These are phyloP conservation scores for Mesembryanthemum crystallinum DNA, from an alignment of 148 eudicot species.

Conservation along the genomic window DNA sequence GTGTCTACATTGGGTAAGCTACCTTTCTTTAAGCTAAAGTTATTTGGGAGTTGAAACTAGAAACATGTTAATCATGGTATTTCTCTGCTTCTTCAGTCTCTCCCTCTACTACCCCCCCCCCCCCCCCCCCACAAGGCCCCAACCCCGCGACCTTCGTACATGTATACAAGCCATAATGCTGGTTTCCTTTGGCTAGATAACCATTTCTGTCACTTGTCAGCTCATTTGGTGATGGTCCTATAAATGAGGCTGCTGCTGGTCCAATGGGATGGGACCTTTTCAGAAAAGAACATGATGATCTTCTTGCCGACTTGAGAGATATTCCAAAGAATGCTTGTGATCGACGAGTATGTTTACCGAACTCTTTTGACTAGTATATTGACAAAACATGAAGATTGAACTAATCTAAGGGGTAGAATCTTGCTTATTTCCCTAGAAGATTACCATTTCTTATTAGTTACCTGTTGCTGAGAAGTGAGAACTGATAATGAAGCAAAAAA, in stretches of 20 bases:
- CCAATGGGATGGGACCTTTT: conserved; percentile 80
- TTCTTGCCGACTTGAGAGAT: conserved; percentile 74
- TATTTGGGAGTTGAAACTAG: background rate
- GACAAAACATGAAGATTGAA: background rate
- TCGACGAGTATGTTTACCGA: conserved; percentile 57
- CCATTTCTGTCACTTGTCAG: conserved; percentile 32
- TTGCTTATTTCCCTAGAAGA: background rate
- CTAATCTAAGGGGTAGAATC: background rate
- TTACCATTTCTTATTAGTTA: background rate
- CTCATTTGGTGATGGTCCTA: conserved; percentile 76
- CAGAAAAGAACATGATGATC: conserved; percentile 78
- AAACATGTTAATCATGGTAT: background rate
- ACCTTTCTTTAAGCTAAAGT: background rate
- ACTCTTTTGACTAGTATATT: background rate
- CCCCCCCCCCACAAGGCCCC: background rate
- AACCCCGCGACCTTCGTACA: background rate
- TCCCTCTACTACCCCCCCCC: background rate
- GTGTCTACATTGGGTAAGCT: conserved; percentile 87
- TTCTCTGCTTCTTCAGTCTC: background rate
- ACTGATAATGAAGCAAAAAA: background rate
- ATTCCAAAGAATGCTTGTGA: conserved; percentile 93
- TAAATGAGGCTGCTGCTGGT: conserved; percentile 55
- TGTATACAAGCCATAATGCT: conserved; percentile 5
- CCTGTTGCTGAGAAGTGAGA: background rate
- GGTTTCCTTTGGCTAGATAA: background rate